Base-by-base conservation (phyloP, 495 filamentous ascomycete species). In the Penicillium coffeae region DNA sequence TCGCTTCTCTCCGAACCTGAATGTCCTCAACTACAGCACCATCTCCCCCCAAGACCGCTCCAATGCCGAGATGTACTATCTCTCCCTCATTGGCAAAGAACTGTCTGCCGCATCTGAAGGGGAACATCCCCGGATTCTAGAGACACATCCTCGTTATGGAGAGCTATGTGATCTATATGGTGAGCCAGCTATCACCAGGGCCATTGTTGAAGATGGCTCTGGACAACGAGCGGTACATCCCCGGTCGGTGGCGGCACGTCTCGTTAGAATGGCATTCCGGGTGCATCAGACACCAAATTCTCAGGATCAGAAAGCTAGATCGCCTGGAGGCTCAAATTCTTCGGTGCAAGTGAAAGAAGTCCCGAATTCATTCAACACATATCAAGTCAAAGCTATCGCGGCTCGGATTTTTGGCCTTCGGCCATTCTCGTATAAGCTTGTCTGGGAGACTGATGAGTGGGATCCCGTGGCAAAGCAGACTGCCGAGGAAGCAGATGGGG, bases 11-110 rank as follows among this genome's bases (percentile, higher is more conserved):
- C 70, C 81, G 2, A 65, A 65, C 6, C 77, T 94, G 10, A 76
- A 78, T 22, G 71, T 68, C 0, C 78, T 98, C 12, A 97, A 98
- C 65, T 94, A 86, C 64, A 85, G 82, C 57, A 73, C 69, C 3
- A 86, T 98, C 53, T 80, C 82, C 0, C 48, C 64, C 1, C 77
- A 82, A 35, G 90, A 96, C 52, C 81, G 93, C 15, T 74, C 76
- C 38, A 90, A 97, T 56, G 89, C 88, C 10, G 93, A 98, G 46
- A 84, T 90, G 59, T 98, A 91, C 66, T 98, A 97, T 62, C 80
- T 97, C 9, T 84, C 81, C 5, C 78, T 83, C 21, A 90, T 96
- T 44, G 87, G 77, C 14, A 81, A 82, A 40, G 86, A 88, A 56
- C 70, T 96, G 15, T 81, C 85, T 13, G 73, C 73, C 8, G 77